phyloP scores from a whole-genome alignment of 768 basidiomycete genomes.

The Sistotremastrum niveocremeum region DNA sequence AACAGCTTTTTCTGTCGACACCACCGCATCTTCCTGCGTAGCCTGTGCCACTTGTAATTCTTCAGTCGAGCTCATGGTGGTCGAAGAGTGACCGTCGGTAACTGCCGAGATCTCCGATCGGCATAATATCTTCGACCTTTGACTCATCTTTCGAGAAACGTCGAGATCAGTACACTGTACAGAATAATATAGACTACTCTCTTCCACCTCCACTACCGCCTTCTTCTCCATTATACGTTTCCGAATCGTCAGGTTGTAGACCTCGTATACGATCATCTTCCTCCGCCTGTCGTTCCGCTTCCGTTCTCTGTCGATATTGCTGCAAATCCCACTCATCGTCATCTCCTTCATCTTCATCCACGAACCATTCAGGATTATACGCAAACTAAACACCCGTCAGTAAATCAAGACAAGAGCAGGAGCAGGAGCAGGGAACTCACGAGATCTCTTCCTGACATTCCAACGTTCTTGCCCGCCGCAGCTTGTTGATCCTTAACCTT shows the following conservation, averaged over 20 bases:
- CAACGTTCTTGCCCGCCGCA: conserved; percentile 78
- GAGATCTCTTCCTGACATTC: conserved; percentile 94
- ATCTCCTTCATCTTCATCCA: conserved; percentile 49
- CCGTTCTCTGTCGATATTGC: conserved; percentile 48
- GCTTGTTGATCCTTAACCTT: conserved; percentile 73
- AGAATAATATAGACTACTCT: not conserved
- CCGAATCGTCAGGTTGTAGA: conserved; percentile 21
- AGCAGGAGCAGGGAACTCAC: conserved; percentile 29
- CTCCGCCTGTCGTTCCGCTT: conserved; percentile 41
- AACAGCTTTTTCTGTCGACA: no score
- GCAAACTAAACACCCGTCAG: conserved; percentile 49
- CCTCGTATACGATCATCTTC: conserved; percentile 40
- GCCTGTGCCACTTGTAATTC: no score
- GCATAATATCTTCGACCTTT: no score
- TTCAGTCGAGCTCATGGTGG: no score
- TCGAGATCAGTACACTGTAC: no score
- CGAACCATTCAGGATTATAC: conserved; percentile 92
- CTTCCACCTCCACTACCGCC: conserved; percentile 19
- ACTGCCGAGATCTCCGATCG: no score
- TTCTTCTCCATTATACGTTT: conserved; percentile 12
- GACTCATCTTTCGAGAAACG: no score
- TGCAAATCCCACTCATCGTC: conserved; percentile 36
- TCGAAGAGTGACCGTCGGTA: no score
- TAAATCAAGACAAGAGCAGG: conserved; percentile 2
- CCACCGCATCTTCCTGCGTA: no score